A percentile compares a stretch with the other conserved stretches of the same genome.
Evolutionary conservation across 768 basidiomycete genomes (phyloP).

Genomic region (Pulveroboletus sp.): DNA sequence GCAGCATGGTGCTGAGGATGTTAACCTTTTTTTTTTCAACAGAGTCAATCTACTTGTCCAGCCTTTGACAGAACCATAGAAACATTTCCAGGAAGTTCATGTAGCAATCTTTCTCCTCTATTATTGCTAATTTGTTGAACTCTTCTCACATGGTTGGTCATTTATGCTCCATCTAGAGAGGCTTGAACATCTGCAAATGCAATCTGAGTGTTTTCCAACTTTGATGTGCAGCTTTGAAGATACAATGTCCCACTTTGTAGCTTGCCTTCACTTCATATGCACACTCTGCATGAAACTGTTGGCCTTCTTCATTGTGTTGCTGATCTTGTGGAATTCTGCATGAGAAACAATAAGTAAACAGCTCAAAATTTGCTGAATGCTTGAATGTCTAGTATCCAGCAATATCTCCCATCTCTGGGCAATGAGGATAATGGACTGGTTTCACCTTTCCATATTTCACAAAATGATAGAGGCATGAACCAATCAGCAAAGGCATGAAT

Average conservation of each 20-base stretch:
- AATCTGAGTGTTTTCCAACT: neutral
- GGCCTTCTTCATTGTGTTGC: neutral
- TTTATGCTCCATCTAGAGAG: neutral
- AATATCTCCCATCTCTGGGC: too few species aligned
- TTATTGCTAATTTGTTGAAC: neutral
- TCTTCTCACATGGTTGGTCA: neutral
- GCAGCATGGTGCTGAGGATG: too few species aligned
- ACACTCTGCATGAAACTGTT: neutral
- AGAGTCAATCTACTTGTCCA: too few species aligned
- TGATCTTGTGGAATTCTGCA: conserved; percentile 1
- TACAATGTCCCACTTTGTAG: neutral
- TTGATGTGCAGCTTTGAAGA: neutral
- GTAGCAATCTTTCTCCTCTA: neutral
- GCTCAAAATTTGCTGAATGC: neutral
- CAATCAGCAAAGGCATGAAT: conserved; percentile 1
- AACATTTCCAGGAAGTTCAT: conserved; percentile 7
- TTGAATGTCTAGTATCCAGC: neutral
- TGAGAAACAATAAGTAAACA: neutral
- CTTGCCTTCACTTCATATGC: fast-evolving
- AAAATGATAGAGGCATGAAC: conserved; percentile 8
- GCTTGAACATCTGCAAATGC: neutral
- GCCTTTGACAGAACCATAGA: too few species aligned
- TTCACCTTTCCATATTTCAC: neutral
- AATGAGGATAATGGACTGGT: neutral
- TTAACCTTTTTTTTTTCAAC: too few species aligned